Base-by-base conservation (phyloP, 371 early-diverging fungal genomes). In the Mucor irregularis region DNA sequence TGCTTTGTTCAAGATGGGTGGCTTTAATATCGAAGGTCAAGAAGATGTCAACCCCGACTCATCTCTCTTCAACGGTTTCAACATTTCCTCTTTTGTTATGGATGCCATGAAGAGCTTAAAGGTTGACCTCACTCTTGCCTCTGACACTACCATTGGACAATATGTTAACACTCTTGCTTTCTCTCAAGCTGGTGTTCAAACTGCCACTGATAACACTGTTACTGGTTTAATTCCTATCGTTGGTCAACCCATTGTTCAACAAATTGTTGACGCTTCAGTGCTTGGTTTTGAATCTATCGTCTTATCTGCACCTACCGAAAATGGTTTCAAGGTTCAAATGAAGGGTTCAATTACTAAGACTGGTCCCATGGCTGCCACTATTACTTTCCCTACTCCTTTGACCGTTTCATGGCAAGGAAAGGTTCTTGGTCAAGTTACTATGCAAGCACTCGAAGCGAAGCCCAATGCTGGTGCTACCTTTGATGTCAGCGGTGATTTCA, bases 291-390 rank as follows among this genome's bases (percentile, higher is more conserved):
- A 63, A 30, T 69, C 76, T 14, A 62, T 78, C 30, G 31, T 65
- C 37, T 72, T 88, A 52, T 81, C 83, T 17, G 61, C 75, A 21
- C 73, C 81, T 22, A 73, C 79, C 6, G 74, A 81, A 14, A 31
- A 49, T 38, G 50, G 65, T 10, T 83, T 84, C 76, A 76, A 73
- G 51, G 76, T 85, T 39, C 69, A 69, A 35, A 81, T 83, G 76
- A 58, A 64, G 44, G 88, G 88, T 40, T 46, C 64, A 13, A 82
- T 85, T 71, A 53, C 71, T 28, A 68, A 82, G 44, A 82, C 86
- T 22, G 88, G 88, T 49, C 81, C 80, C 21, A 74, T 87, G 72
- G 76, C 70, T 56, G 86, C 86, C n/a, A 56, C 64, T 0, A 85
- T 88, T 47, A 40, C 67, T 4, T 85, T 85, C 69, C 80, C 81